Evolutionary conservation across 176 grass and related monocot genomes (phyloP), one percentile per base, ranked within the genome.

Genomic region (Oryza nivara): DNA sequence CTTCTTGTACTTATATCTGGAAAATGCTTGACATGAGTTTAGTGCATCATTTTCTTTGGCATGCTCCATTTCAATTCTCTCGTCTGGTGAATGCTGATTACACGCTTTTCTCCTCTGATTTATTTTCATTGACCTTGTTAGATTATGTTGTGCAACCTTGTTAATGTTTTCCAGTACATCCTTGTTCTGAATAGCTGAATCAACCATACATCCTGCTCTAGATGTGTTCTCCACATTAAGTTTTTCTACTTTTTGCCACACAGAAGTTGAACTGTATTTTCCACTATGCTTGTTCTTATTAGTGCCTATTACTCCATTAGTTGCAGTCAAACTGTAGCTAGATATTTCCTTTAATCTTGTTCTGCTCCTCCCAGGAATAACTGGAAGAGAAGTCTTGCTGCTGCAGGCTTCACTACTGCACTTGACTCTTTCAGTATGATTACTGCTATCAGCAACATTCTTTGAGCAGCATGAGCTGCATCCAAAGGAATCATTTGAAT

Each of bases 201-300:
- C 65, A 65, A 28, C 40, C 9, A 16, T 38, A 46, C 85, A 54
- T 38, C 56, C 76, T 78, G 82, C 77, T 82, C 46, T 79, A 73
- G 58, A 82, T 48, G 76, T 68, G 54, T 45, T 72, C 75, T 38
- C 32, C 17, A 47, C 75, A 6, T 68, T 67, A 77, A 19, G 30
- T 74, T 91, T 91, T 83, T 74, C 84, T 72, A 86, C 85, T n/a
- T 91, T 94, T 76, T 89, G 86, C 89, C 89, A 91, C 12, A 85
- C 83, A 51, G 84, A 83, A 67, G 82, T 44, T 47, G 44, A 56
- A 65, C 40, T 80, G 69, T 83, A 67, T 81, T 85, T 91, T 88
- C 74, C 85, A 80, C 65, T 75, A 68, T 63, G 73, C 75, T 19
- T 78, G 1, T 67, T 46, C 30, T 65, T 88, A 89, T 81, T 76